These are phyloP conservation scores for Helianthus annuus DNA, from an alignment of 129 eudicot genomes.

Conservation along the genomic window DNA sequence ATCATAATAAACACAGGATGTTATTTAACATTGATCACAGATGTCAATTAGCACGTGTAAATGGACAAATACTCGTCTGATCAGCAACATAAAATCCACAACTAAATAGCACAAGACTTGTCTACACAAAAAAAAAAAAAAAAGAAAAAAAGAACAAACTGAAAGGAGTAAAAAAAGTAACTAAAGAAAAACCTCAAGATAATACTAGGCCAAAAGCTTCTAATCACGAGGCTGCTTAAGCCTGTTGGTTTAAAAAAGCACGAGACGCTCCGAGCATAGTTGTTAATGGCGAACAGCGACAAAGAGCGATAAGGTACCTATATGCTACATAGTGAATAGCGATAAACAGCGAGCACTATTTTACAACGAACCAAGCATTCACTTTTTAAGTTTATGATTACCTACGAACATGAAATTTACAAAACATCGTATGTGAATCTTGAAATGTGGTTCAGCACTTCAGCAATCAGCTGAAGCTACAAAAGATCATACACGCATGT, in stretches of 20 bases:
- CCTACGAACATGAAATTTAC: neutral
- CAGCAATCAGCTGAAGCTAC: conserved; percentile 23
- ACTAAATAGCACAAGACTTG: neutral
- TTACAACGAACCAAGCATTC: conserved; percentile 16
- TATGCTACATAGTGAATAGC: no score
- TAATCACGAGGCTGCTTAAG: neutral
- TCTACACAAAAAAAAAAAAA: neutral
- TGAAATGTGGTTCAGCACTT: conserved; percentile 15
- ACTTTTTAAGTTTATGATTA: neutral
- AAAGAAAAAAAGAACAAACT: neutral
- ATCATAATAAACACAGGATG: neutral
- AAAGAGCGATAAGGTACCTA: no score
- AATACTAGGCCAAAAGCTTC: conserved; percentile 1
- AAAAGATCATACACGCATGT: neutral
- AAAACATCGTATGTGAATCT: neutral
- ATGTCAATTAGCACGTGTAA: neutral
- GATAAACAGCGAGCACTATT: no score
- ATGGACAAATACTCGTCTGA: neutral
- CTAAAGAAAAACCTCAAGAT: neutral
- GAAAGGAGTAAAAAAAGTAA: neutral
- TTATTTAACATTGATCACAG: conserved; percentile 21
- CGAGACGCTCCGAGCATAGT: no score
- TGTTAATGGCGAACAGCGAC: no score
- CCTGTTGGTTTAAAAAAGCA: neutral
- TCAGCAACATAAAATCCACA: conserved; percentile 23